A percentile compares a stretch with the other conserved stretches of the same genome.
phyloP scores from a whole-genome alignment of 169 alveolate species.

The Plasmodium vinckei region DNA sequence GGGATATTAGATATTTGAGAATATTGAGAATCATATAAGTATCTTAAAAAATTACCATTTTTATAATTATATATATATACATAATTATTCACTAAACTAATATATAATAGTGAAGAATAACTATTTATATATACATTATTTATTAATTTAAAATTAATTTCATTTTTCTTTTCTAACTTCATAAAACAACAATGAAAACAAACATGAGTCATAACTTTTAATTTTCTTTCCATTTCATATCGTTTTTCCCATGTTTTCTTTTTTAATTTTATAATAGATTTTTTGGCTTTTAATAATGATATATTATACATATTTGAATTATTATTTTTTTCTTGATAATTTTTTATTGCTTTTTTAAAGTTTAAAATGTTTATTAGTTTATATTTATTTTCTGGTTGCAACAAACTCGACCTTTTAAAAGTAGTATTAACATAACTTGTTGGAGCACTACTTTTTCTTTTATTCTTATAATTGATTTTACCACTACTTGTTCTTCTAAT shows the following conservation, averaged over 20 bases:
- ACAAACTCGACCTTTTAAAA: constrained; percentile 8
- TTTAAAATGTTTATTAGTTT: constrained; percentile 18
- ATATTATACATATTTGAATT: not conserved
- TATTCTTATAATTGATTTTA: not conserved
- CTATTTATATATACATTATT: constrained; percentile 60
- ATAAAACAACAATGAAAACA: constrained; percentile 73
- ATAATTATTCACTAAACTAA: constrained; percentile 24
- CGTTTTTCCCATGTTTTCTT: constrained; percentile 10
- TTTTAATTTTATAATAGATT: not conserved
- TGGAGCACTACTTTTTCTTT: not conserved
- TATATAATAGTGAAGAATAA: constrained; percentile 46
- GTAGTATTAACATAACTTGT: constrained; percentile 20
- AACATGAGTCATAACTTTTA: constrained; percentile 38
- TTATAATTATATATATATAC: constrained; percentile 40
- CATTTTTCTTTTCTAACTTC: constrained; percentile 71
- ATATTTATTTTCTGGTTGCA: constrained; percentile 12
- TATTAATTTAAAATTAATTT: constrained; percentile 66
- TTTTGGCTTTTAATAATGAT: constrained; percentile 3
- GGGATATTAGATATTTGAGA: constrained; percentile 4
- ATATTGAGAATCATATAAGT: constrained; percentile 37
- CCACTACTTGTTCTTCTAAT: not conserved
- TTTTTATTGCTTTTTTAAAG: constrained; percentile 22
- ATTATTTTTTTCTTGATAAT: not conserved
- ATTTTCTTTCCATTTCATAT: constrained; percentile 7
- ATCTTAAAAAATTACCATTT: constrained; percentile 42